Evolutionary conservation across 2,329 filamentous ascomycete species (phyloP), one percentile per base, ranked within the genome.

Genomic region (Aspergillus niger): DNA sequence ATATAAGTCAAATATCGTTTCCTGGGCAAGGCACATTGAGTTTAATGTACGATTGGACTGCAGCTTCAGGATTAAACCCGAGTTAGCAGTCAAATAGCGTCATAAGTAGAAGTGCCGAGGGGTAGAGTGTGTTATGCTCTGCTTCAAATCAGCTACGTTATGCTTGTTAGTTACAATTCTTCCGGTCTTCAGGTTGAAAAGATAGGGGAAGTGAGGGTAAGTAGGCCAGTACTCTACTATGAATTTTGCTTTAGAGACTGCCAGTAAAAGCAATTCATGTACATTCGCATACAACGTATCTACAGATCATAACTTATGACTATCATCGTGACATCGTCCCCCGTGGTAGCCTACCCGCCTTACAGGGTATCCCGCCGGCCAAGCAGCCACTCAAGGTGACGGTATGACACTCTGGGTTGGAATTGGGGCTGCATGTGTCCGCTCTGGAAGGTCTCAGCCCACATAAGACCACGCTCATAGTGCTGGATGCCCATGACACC

Each of bases 391-490:
- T 75, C 63, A 24, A 95, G 73, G 63, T 91, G 88, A 36, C 91
- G 80, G 72, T 90, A 92, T 0, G 88, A 82, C 0, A 86, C 87
- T 13, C 82, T 82, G 0, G 90, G 89, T 53, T 88, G 85, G 69
- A 90, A 92, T 74, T 90, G 85, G 0, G 84, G 83, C 64, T 74
- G 67, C 74, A 76, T 76, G 32, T 76, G 74, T 22, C 74, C 74
- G 30, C 70, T 70, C 68, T 72, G 70, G 57, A 64, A 75, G 11
- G 69, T 74, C 66, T 76, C 65, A 2, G 88, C 86, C 69, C 86
- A 91, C 0, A 91, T 96, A 44, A 96, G 77, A 0, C 90, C 90
- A 51, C 92, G 83, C 81, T 96, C 92, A 0, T 86, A 89, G 67
- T 91, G 86, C 43, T 85, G 84, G 0, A 86, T 85, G 0, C 92